These are phyloP conservation scores for Stemphylium beticola DNA, from an alignment of 2,329 filamentous ascomycete species.

Conservation along the genomic window DNA sequence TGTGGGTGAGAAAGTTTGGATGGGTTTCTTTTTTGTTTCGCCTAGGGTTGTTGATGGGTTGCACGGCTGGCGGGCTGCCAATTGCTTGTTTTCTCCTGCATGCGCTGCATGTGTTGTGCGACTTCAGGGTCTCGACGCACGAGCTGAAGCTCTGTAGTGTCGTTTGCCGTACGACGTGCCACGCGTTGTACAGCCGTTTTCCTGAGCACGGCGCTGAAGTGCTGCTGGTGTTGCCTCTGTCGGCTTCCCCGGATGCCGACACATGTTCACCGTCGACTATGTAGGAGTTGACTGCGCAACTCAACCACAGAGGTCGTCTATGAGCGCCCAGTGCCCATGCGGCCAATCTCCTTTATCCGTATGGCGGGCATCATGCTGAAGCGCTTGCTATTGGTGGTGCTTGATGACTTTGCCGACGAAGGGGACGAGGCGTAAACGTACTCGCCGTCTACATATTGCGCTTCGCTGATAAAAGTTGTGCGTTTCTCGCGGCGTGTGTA, in stretches of 20 bases:
- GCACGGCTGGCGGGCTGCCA: not conserved
- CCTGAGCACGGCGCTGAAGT: not conserved
- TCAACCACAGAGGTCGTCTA: constrained; percentile 5
- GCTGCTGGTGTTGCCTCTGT: not conserved
- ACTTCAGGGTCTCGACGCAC: no score
- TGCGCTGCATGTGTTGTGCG: not conserved
- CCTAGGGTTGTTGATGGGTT: no score
- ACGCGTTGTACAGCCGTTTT: not conserved
- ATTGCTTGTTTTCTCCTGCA: not conserved
- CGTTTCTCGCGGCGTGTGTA: constrained; percentile 92
- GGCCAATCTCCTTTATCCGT: constrained; percentile 41
- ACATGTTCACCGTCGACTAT: not conserved
- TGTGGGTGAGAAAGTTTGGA: not conserved
- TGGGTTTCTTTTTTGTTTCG: not conserved
- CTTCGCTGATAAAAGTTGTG: constrained; percentile 86
- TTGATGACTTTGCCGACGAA: constrained; percentile 38
- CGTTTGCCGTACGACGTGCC: not conserved
- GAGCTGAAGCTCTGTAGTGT: not conserved
- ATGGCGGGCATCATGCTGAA: constrained; percentile 46
- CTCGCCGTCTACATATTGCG: constrained; percentile 92
- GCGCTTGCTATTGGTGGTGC: constrained; percentile 35
- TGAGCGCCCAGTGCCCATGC: constrained; percentile 35
- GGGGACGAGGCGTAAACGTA: constrained; percentile 72
- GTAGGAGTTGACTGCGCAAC: not conserved
- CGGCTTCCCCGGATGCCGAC: not conserved